phyloP scores from a whole-genome alignment of 1,284 basidiomycete species.

The Rhodofomes roseus region DNA sequence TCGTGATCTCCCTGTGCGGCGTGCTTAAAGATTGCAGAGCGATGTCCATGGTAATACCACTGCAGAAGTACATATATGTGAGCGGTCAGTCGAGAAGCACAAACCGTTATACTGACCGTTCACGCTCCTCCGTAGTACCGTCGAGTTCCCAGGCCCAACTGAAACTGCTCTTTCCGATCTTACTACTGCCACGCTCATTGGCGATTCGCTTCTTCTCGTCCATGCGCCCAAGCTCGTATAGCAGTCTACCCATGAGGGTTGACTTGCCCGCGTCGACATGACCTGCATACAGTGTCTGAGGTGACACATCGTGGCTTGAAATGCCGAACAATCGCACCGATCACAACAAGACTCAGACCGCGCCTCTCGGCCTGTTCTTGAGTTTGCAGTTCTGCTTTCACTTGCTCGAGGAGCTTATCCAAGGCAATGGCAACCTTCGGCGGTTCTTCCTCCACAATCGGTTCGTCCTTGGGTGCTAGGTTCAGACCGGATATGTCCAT shows the following conservation, averaged over 20 bases:
- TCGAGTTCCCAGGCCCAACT: slow-evolving; percentile 98
- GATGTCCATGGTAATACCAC: slow-evolving; percentile 98
- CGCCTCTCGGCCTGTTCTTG: slow-evolving; percentile 58
- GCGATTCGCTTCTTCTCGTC: slow-evolving; percentile 81
- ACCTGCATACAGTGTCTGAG: slow-evolving; percentile 50
- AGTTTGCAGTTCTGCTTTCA: slow-evolving; percentile 50
- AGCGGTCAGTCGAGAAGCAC: neutral
- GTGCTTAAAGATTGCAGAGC: slow-evolving; percentile 84
- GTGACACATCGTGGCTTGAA: neutral
- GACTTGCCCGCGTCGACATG: slow-evolving; percentile 99
- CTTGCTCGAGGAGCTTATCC: slow-evolving; percentile 87
- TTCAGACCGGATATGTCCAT: slow-evolving; percentile 78
- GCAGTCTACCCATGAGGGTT: slow-evolving; percentile 91
- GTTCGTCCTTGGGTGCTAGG: slow-evolving; percentile 47
- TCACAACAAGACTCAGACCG: slow-evolving; percentile 85
- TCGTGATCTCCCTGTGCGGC: slow-evolving; percentile 76
- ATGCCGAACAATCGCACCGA: slow-evolving; percentile 57
- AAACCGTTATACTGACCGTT: slow-evolving; percentile 55
- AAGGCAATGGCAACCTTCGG: slow-evolving; percentile 71
- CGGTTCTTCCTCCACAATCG: slow-evolving; percentile 44
- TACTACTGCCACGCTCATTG: slow-evolving; percentile 90
- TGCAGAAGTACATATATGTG: slow-evolving; percentile 26
- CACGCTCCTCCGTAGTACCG: slow-evolving; percentile 89
- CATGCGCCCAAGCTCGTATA: slow-evolving; percentile 89
- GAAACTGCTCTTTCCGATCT: slow-evolving; percentile 92